These are phyloP conservation scores for Xylariaceae sp. DNA, from an alignment of 2,329 filamentous ascomycete species.

Conservation along the genomic window DNA sequence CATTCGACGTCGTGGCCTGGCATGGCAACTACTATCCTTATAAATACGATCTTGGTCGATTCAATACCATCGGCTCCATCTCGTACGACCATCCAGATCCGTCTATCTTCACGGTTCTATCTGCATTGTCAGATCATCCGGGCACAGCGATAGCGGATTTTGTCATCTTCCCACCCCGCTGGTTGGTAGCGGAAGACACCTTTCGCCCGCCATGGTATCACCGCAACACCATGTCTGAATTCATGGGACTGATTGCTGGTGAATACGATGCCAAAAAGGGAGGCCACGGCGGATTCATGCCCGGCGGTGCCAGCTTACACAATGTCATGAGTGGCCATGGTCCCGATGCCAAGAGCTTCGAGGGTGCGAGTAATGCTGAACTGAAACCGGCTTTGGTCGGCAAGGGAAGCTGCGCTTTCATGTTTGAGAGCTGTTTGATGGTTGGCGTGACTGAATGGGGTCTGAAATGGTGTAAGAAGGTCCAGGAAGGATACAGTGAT, in stretches of 20 bases:
- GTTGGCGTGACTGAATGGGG: conserved; percentile 71
- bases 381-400: conserved; percentile 56
- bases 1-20: conserved; percentile 69
- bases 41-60: conserved; percentile 67
- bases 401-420: conserved; percentile 60
- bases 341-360: conserved; percentile 47
- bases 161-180: conserved; percentile 59
- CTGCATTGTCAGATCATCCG: conserved; percentile 44
- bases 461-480: conserved; percentile 52
- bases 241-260: conserved; percentile 47
- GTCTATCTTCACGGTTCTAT: conserved; percentile 62
- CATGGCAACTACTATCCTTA: conserved; percentile 68
- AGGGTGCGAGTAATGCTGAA: conserved; percentile 60
- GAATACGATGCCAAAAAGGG: conserved; percentile 52
- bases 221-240: conserved; percentile 52
- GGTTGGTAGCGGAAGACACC: conserved; percentile 57
- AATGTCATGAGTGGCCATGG: conserved; percentile 60
- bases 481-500: conserved; percentile 66
- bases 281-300: conserved; percentile 41
- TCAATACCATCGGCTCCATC: conserved; percentile 63
- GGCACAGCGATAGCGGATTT: conserved; percentile 60
- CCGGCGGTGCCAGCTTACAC: conserved; percentile 48
- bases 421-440: conserved; percentile 68
- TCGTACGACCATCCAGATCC: conserved; percentile 67
- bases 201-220: conserved; percentile 63